Conservation (phyloP, 768 basidiomycete genomes). For the Tricholoma furcatifolium region DNA sequence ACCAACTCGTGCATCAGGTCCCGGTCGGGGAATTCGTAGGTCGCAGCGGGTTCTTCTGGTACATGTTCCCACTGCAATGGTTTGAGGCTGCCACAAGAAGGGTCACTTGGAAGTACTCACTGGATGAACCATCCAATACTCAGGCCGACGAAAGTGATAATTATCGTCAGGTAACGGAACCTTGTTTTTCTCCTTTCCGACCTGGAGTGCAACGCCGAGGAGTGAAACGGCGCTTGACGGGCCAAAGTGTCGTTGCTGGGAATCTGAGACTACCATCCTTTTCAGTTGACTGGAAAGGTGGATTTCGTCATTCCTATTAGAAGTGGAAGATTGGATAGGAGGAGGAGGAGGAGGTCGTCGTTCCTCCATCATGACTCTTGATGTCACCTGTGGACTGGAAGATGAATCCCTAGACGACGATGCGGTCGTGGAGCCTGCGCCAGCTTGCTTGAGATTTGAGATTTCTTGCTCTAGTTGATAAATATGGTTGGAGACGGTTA, state of each 20-base stretch:
- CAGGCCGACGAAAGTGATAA: slow-evolving; percentile 6
- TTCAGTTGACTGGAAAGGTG: slow-evolving; percentile 15
- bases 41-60: slow-evolving; percentile 20
- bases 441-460: slow-evolving; percentile 5
- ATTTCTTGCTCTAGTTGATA: slow-evolving; percentile 16
- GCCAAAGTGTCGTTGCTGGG: slow-evolving; percentile 17
- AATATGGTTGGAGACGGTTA: slow-evolving; percentile 15
- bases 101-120: slow-evolving; percentile 8
- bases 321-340: neutral
- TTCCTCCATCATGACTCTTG: neutral
- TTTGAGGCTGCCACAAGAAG: neutral
- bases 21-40: slow-evolving; percentile 41
- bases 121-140: slow-evolving; percentile 17
- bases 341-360: neutral
- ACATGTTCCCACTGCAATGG: slow-evolving; percentile 37
- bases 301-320: slow-evolving; percentile 2
- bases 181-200: slow-evolving; percentile 11
- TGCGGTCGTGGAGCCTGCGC: neutral
- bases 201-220: slow-evolving; percentile 16
- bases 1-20: slow-evolving; percentile 52
- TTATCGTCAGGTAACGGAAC: neutral
- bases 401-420: slow-evolving; percentile 1
- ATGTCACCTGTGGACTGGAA: neutral
- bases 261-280: slow-evolving; percentile 11
- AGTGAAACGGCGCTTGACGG: slow-evolving; percentile 18